phyloP scores from a whole-genome alignment of 129 eudicot species.

The Tagetes erecta region DNA sequence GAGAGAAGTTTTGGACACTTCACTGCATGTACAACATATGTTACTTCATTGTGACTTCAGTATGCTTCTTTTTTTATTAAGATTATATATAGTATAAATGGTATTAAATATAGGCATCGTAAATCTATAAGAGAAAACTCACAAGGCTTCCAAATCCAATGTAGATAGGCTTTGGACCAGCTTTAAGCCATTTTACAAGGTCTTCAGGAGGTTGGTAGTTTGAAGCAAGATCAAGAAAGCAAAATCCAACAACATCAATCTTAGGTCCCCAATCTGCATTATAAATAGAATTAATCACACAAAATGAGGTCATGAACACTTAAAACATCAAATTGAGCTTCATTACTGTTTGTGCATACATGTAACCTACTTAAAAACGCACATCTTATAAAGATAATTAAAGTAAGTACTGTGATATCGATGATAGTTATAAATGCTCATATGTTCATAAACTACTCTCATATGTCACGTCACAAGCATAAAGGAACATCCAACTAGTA shows the following conservation, averaged over 20 bases:
- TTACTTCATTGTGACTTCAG: constrained; percentile 15
- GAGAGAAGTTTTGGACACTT: constrained; percentile 6
- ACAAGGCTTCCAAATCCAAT: constrained; percentile 99
- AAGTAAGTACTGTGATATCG: background rate
- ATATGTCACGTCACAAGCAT: background rate
- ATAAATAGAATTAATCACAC: constrained; percentile 1
- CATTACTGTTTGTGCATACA: constrained; percentile 1
- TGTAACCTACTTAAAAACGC: background rate
- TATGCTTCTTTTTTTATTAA: constrained; percentile 19
- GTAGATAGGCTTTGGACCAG: constrained; percentile 97
- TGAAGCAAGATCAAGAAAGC: constrained; percentile 99
- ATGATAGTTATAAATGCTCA: background rate
- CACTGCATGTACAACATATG: background rate
- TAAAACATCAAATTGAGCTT: background rate
- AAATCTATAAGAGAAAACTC: constrained; percentile 37
- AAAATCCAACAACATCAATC: constrained; percentile 97
- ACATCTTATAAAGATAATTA: background rate
- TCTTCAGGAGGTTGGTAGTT: constrained; percentile 84
- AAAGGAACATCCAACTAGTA: background rate
- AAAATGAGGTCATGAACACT: constrained; percentile 10
- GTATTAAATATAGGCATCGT: background rate
- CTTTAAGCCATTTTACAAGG: constrained; percentile 84
- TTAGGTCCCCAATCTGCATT: constrained; percentile 97
- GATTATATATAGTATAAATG: constrained; percentile 2
- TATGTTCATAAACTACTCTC: background rate